Conservation (phyloP, 768 basidiomycete genomes). For the Dioszegia aurantiaca region DNA sequence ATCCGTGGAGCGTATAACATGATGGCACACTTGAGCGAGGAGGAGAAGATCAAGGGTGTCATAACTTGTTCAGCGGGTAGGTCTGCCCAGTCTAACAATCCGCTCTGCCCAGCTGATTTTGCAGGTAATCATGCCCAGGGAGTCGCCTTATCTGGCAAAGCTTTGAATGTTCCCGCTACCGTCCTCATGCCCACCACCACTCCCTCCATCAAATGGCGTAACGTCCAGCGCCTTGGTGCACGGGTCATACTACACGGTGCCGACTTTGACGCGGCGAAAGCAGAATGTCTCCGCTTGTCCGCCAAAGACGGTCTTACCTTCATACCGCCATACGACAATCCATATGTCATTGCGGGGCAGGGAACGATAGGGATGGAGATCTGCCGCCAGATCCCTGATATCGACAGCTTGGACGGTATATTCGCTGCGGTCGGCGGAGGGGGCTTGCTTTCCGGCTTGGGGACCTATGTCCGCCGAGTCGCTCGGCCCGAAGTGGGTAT, state of each 20-base stretch:
- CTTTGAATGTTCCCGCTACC: slow-evolving; percentile 87
- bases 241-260: slow-evolving; percentile 86
- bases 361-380: slow-evolving; percentile 94
- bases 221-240: slow-evolving; percentile 89
- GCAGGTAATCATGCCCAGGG: slow-evolving; percentile 98
- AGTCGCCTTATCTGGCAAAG: slow-evolving; percentile 87
- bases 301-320: slow-evolving; percentile 72
- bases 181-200: slow-evolving; percentile 97
- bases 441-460: slow-evolving; percentile 84
- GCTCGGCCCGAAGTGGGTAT: slow-evolving; percentile 78
- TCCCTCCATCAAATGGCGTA: slow-evolving; percentile 91
- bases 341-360: slow-evolving; percentile 93
- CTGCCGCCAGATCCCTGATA: slow-evolving; percentile 78
- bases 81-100: slow-evolving; percentile 56
- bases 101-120: background rate
- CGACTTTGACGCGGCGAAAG: slow-evolving; percentile 96
- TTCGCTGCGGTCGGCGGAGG: slow-evolving; percentile 94
- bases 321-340: slow-evolving; percentile 96
- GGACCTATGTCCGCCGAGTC: slow-evolving; percentile 87
- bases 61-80: slow-evolving; percentile 97
- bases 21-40: slow-evolving; percentile 82
- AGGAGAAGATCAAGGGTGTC: slow-evolving; percentile 96
- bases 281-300: slow-evolving; percentile 84
- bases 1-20: slow-evolving; percentile 98
- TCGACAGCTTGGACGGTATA: slow-evolving; percentile 69